These are phyloP conservation scores for Pleurotus cornucopiae DNA, from an alignment of 768 basidiomycete species.

Conservation along the genomic window DNA sequence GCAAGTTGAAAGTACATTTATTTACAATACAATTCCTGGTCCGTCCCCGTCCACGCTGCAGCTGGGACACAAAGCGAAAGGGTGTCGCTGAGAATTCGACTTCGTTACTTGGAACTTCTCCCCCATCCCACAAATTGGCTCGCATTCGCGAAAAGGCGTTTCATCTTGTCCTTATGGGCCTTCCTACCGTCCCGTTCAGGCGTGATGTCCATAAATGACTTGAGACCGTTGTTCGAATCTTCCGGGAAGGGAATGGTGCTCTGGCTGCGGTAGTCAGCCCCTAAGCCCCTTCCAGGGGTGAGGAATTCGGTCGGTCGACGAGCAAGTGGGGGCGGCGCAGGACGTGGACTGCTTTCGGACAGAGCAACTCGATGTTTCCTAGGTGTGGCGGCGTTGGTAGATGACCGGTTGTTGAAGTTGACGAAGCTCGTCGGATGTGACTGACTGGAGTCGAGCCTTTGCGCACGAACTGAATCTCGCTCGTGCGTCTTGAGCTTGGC, in stretches of 20 bases:
- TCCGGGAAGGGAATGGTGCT: background rate
- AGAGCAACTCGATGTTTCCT: background rate
- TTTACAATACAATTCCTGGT: too few species aligned
- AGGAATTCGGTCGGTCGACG: background rate
- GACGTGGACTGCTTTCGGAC: background rate
- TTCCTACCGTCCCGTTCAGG: conserved; percentile 3
- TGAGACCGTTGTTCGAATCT: background rate
- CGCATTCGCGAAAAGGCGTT: conserved; percentile 9
- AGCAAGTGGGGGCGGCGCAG: background rate
- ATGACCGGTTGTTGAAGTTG: conserved; percentile 12
- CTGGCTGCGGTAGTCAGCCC: background rate
- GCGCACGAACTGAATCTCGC: conserved; percentile 20
- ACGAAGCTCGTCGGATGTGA: conserved; percentile 2
- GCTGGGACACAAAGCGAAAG: too few species aligned
- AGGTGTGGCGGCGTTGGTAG: conserved; percentile 4
- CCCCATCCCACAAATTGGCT: conserved; percentile 8
- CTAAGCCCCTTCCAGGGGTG: background rate
- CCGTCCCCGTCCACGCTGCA: too few species aligned
- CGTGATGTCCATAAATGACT: conserved; percentile 9
- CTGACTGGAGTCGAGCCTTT: conserved; percentile 11
- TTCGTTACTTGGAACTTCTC: background rate
- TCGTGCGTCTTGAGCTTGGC: conserved; percentile 25
- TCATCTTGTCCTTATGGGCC: conserved; percentile 2
- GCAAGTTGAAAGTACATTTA: conserved; percentile 1
- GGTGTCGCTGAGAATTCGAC: too few species aligned